Evolutionary conservation across 169 alveolate genomes (phyloP).

Genomic region (Fabrea salina): DNA sequence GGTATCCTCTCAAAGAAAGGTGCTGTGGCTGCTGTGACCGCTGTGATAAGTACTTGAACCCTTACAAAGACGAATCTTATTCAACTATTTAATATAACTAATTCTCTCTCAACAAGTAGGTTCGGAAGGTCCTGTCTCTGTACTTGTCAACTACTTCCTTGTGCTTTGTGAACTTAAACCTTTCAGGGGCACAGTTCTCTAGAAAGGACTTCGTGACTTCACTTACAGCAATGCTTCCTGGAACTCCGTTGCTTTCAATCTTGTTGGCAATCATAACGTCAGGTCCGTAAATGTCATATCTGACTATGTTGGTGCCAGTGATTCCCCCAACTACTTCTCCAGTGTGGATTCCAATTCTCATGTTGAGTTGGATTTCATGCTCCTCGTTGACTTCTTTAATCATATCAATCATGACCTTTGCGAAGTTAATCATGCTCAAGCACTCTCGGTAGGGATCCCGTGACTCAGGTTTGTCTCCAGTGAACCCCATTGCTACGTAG

Average conservation of each 20-base stretch:
- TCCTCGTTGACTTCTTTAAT: too few relatives aligned
- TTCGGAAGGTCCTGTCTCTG: too few relatives aligned
- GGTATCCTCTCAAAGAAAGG: conserved; percentile 32
- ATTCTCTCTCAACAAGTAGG: too few relatives aligned
- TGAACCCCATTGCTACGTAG: conserved; percentile 67
- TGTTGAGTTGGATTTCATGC: too few relatives aligned
- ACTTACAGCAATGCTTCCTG: conserved; percentile 18
- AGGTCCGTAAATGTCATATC: too few relatives aligned
- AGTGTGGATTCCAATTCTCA: too few relatives aligned
- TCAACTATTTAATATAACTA: conserved; percentile 31
- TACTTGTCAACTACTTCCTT: not conserved
- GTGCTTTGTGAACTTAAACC: not conserved
- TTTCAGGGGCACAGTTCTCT: not conserved
- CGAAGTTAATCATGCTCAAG: too few relatives aligned
- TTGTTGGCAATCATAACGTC: conserved; percentile 1
- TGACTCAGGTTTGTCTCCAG: too few relatives aligned
- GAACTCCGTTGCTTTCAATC: conserved; percentile 16
- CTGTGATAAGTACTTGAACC: conserved; percentile 25
- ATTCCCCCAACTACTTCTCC: too few relatives aligned
- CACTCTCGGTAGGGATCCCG: too few relatives aligned
- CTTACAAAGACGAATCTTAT: conserved; percentile 27
- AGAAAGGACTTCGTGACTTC: conserved; percentile 6
- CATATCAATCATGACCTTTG: too few relatives aligned
- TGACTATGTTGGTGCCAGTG: too few relatives aligned
- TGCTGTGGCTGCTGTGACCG: conserved; percentile 2